Percentiles rank a stretch among this genome's conserved stretches.
These are phyloP conservation scores for Erythrophleum ivorense DNA, from an alignment of 331 rosid species.

Conservation along the genomic window DNA sequence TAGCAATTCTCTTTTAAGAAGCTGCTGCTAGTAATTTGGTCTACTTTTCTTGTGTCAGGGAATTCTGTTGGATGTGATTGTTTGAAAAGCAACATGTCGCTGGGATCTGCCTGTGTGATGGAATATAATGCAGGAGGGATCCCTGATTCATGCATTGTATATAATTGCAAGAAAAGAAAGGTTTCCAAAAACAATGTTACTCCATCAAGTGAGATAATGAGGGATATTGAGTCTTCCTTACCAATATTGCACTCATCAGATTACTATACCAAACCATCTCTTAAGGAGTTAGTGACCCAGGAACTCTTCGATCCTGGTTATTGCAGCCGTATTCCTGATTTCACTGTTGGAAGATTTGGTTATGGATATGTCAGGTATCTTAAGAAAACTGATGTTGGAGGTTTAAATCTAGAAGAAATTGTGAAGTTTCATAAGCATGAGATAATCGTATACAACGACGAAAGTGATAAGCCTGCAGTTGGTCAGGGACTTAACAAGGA, in stretches of 20 bases:
- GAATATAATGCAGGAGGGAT: conserved; percentile 48
- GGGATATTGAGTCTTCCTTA: conserved; percentile 47
- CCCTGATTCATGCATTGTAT: conserved; percentile 40
- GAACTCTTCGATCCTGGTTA: conserved; percentile 70
- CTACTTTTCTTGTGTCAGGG: conserved; percentile 4
- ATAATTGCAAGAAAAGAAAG: conserved; percentile 60
- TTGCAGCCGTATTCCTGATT: conserved; percentile 66
- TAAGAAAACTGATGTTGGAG: conserved; percentile 72
- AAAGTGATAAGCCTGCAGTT: conserved; percentile 69
- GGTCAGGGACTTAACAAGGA: conserved; percentile 89
- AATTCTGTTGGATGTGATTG: conserved; percentile 30
- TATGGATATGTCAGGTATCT: conserved; percentile 76
- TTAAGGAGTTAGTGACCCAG: conserved; percentile 60
- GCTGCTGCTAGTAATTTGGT: not conserved
- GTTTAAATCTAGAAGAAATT: conserved; percentile 62
- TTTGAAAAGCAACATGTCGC: conserved; percentile 32
- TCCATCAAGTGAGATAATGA: conserved; percentile 40
- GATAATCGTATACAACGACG: conserved; percentile 72
- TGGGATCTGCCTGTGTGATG: conserved; percentile 39
- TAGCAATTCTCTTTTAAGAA: conserved; percentile 6
- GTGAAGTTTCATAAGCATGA: conserved; percentile 76
- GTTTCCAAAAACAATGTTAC: conserved; percentile 29
- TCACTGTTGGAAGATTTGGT: conserved; percentile 78
- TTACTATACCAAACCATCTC: conserved; percentile 68
- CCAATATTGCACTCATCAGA: conserved; percentile 58